phyloP scores from a whole-genome alignment of 495 filamentous ascomycete genomes.

The Penicillium parvum region DNA sequence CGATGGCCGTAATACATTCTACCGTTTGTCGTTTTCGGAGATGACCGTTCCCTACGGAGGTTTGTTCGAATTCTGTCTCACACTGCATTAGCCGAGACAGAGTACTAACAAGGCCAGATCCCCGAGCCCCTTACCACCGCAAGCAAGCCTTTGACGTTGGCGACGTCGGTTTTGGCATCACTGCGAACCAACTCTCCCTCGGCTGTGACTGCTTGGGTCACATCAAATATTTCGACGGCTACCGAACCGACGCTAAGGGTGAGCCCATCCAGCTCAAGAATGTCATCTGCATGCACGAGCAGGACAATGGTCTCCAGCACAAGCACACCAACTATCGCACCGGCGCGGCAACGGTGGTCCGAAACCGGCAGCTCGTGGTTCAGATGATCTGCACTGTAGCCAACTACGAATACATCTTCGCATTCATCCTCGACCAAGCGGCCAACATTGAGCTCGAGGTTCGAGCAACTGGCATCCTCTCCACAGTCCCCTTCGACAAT shows the following conservation, averaged over 20 bases:
- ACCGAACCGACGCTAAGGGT: slow-evolving; percentile 52
- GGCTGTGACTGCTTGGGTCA: slow-evolving; percentile 68
- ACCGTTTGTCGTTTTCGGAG: slow-evolving; percentile 69
- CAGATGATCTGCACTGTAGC: slow-evolving; percentile 75
- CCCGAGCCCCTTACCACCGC: slow-evolving; percentile 62
- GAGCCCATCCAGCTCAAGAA: slow-evolving; percentile 52
- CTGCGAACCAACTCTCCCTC: slow-evolving; percentile 62
- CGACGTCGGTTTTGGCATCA: slow-evolving; percentile 62
- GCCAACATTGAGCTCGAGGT: slow-evolving; percentile 79
- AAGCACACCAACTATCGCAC: slow-evolving; percentile 69
- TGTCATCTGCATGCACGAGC: slow-evolving; percentile 65
- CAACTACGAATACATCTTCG: slow-evolving; percentile 85
- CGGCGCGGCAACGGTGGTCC: slow-evolving; percentile 54
- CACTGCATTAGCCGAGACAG: neutral
- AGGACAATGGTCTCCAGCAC: slow-evolving; percentile 63
- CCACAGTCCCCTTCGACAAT: slow-evolving; percentile 71
- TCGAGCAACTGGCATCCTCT: slow-evolving; percentile 84
- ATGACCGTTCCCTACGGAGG: slow-evolving; percentile 67
- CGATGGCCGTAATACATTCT: slow-evolving; percentile 65
- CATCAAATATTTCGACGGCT: slow-evolving; percentile 61
- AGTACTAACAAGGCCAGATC: slow-evolving; percentile 40
- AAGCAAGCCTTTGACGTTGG: slow-evolving; percentile 74
- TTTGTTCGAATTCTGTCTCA: slow-evolving; percentile 8
- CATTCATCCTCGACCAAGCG: slow-evolving; percentile 81
- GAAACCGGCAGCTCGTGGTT: slow-evolving; percentile 58